These are phyloP conservation scores for Scolecobasidium constrictum DNA, from an alignment of 2,329 filamentous ascomycete species.

Conservation along the genomic window DNA sequence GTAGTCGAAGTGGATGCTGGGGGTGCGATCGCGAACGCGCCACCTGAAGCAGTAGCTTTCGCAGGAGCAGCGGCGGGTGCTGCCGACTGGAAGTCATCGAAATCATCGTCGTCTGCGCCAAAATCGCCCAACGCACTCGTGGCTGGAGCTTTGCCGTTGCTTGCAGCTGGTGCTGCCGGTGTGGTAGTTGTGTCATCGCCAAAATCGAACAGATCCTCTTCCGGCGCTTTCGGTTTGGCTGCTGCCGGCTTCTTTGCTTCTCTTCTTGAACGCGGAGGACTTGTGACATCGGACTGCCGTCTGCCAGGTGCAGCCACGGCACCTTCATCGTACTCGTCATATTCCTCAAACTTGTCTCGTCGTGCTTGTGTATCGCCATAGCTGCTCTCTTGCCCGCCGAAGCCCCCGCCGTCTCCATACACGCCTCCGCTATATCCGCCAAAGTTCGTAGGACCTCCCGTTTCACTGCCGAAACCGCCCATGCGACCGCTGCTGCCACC, in stretches of 20 bases:
- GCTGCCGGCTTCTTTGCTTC: conserved; percentile 48
- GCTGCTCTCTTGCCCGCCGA: conserved; percentile 60
- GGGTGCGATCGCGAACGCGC: conserved; percentile 30
- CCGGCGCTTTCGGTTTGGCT: conserved; percentile 75
- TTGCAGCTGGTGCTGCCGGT: conserved; percentile 32
- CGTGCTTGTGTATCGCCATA: conserved; percentile 23
- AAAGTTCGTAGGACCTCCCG: conserved; percentile 31
- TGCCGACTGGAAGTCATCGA: conserved; percentile 95
- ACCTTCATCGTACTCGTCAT: conserved; percentile 89
- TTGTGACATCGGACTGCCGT: conserved; percentile 33
- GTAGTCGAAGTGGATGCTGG: conserved; percentile 35
- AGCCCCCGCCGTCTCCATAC: conserved; percentile 92
- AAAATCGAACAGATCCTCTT: conserved; percentile 86
- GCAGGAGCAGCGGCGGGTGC: conserved; percentile 44
- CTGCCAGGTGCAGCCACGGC: conserved; percentile 41
- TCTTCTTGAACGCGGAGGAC: conserved; percentile 13
- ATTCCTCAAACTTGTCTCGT: conserved; percentile 82
- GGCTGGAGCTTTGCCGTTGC: conserved; percentile 33
- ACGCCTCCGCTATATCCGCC: conserved; percentile 64
- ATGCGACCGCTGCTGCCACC: conserved; percentile 62
- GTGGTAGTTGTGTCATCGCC: conserved; percentile 52
- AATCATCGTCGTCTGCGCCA: conserved; percentile 65
- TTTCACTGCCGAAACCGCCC: conserved; percentile 83
- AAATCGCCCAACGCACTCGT: conserved; percentile 32
- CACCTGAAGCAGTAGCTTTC: conserved; percentile 27